Evolutionary conservation across 1,284 basidiomycete species (phyloP).

Genomic region (Rhizoctonia solani): DNA sequence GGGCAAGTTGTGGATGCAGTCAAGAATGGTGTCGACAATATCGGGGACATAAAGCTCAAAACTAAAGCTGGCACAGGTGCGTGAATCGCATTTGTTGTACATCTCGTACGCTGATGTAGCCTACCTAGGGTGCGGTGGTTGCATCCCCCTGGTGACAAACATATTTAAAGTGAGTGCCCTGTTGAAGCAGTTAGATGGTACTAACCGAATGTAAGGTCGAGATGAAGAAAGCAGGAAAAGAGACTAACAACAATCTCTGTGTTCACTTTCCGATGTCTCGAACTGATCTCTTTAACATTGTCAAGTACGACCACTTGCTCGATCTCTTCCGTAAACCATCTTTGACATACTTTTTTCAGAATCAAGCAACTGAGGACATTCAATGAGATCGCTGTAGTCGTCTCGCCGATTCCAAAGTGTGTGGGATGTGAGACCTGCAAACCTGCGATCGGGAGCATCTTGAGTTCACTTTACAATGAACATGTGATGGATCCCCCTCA

Average conservation of each 20-base stretch:
- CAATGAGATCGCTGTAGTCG: slow-evolving; percentile 57
- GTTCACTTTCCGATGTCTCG: slow-evolving; percentile 70
- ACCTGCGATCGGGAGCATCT: slow-evolving; percentile 68
- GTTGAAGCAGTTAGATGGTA: neutral
- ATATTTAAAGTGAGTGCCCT: slow-evolving; percentile 54
- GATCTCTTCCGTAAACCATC: neutral
- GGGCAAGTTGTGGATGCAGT: slow-evolving; percentile 61
- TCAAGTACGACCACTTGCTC: too few relatives aligned
- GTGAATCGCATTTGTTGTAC: too few relatives aligned
- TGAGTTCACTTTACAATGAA: slow-evolving; percentile 72
- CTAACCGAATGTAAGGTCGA: slow-evolving; percentile 52
- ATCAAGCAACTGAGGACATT: slow-evolving; percentile 68
- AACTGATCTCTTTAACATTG: slow-evolving; percentile 68
- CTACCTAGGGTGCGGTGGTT: slow-evolving; percentile 70
- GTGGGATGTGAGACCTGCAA: slow-evolving; percentile 77
- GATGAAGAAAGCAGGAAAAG: slow-evolving; percentile 69
- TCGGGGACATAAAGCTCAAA: slow-evolving; percentile 64
- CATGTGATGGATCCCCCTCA: slow-evolving; percentile 67
- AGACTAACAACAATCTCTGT: slow-evolving; percentile 66
- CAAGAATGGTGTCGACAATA: slow-evolving; percentile 54
- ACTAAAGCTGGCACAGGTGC: slow-evolving; percentile 69
- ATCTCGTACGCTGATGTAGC: too few relatives aligned
- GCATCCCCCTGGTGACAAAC: slow-evolving; percentile 59
- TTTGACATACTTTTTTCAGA: slow-evolving; percentile 41
- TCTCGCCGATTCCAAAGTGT: slow-evolving; percentile 56